Conservation (phyloP, 805 yeast genomes). For the Wickerhamiella azyma region DNA sequence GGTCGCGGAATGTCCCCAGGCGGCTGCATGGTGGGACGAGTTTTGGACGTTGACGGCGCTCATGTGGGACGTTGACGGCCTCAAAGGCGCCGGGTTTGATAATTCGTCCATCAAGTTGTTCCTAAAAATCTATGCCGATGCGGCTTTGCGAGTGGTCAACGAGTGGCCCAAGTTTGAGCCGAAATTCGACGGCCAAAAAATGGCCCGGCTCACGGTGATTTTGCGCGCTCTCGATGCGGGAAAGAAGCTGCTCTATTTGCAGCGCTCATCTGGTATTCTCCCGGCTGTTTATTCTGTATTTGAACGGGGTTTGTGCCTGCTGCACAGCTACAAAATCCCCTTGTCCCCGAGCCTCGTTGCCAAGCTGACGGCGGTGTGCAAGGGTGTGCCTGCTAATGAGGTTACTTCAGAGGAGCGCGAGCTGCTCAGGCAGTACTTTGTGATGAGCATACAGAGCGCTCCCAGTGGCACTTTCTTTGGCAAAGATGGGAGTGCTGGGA, state of each 20-base stretch:
- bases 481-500: not conserved
- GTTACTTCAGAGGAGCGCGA: not conserved
- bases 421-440: not conserved
- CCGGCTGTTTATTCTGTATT: not conserved
- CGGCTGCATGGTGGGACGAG: not conserved
- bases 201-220: not conserved
- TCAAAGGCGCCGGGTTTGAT: not conserved
- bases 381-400: not conserved
- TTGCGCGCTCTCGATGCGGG: not conserved
- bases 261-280: not conserved
- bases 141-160: not conserved
- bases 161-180: not conserved
- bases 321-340: not conserved
- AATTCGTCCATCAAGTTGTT: not conserved
- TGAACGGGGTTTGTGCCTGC: not conserved
- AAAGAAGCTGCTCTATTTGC: not conserved
- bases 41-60: not conserved
- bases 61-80: not conserved
- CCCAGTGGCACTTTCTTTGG: not conserved
- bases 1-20: not conserved
- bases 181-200: not conserved
- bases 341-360: not conserved
- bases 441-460: not conserved
- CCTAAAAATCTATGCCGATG: not conserved
- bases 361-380: not conserved